A percentile compares a stretch with the other conserved stretches of the same genome.
phyloP scores from a whole-genome alignment of 768 basidiomycete species.

The Tulasnella sp. region DNA sequence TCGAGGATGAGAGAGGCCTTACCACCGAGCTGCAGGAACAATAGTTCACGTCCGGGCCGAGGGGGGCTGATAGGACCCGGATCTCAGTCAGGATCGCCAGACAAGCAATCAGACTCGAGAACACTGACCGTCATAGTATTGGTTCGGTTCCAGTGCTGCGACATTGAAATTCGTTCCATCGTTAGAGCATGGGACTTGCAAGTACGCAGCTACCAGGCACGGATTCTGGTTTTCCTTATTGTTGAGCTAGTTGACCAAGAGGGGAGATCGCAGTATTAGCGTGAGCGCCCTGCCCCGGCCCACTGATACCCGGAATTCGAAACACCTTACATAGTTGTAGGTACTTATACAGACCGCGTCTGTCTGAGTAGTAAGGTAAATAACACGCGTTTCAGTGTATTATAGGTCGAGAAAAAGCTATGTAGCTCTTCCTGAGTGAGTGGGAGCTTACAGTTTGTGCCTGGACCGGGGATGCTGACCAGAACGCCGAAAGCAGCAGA shows the following conservation, averaged over 20 bases:
- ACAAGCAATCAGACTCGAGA: background rate
- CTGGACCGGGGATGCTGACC: background rate
- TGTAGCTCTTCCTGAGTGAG: too few relatives aligned
- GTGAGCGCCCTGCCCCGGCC: background rate
- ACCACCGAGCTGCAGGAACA: slow-evolving; percentile 57
- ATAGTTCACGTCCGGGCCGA: background rate
- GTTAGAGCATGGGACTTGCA: background rate
- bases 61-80: slow-evolving; percentile 2
- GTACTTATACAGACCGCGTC: background rate
- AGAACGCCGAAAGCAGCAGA: background rate
- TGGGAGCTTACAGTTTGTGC: slow-evolving; percentile 21
- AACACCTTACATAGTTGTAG: background rate
- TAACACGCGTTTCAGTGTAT: background rate
- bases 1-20: background rate
- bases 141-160: background rate
- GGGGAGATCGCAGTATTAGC: too few relatives aligned
- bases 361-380: background rate
- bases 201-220: slow-evolving; percentile 26
- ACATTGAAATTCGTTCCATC: slow-evolving; percentile 6
- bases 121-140: background rate
- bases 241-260: slow-evolving; percentile 1
- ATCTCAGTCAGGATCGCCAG: background rate
- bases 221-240: slow-evolving; percentile 16
- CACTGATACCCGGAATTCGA: background rate
- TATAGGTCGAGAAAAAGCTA: background rate